phyloP scores from a whole-genome alignment of 1,139 yeast species.

The Spathaspora sp. region DNA sequence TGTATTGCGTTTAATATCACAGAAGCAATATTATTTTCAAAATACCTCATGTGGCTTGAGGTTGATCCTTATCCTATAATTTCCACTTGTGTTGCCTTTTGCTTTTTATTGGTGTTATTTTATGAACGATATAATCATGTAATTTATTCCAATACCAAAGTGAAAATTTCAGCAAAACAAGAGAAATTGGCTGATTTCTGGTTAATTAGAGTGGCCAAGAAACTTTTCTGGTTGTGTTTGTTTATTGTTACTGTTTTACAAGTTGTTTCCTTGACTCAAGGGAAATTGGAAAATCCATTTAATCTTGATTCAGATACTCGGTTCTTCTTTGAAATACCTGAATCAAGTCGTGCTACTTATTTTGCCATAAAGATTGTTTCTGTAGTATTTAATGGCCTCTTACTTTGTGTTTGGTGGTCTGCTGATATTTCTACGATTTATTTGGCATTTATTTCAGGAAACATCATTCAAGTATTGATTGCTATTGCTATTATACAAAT shows the following conservation, averaged over 20 bases:
- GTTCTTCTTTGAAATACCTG: slow-evolving; percentile 6
- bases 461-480: slow-evolving; percentile 15
- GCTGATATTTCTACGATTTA: slow-evolving; percentile 12
- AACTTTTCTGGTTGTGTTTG: slow-evolving; percentile 12
- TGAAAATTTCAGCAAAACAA: slow-evolving; percentile 1
- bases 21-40: slow-evolving; percentile 9
- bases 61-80: background rate
- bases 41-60: slow-evolving; percentile 3
- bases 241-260: slow-evolving; percentile 12
- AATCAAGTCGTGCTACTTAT: slow-evolving; percentile 9
- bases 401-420: slow-evolving; percentile 17
- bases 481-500: slow-evolving; percentile 17
- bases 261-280: slow-evolving; percentile 13
- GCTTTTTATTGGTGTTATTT: slow-evolving; percentile 8
- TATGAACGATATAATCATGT: slow-evolving; percentile 6
- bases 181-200: background rate
- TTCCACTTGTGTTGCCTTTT: slow-evolving; percentile 5
- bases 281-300: slow-evolving; percentile 16
- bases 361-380: slow-evolving; percentile 11
- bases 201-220: slow-evolving; percentile 8
- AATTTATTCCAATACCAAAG: background rate
- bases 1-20: slow-evolving; percentile 11
- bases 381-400: slow-evolving; percentile 14
- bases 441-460: slow-evolving; percentile 14
- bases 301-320: slow-evolving; percentile 4